These are phyloP conservation scores for Brasilioporus rufonigricans DNA, from an alignment of 768 basidiomycete genomes.

Conservation along the genomic window DNA sequence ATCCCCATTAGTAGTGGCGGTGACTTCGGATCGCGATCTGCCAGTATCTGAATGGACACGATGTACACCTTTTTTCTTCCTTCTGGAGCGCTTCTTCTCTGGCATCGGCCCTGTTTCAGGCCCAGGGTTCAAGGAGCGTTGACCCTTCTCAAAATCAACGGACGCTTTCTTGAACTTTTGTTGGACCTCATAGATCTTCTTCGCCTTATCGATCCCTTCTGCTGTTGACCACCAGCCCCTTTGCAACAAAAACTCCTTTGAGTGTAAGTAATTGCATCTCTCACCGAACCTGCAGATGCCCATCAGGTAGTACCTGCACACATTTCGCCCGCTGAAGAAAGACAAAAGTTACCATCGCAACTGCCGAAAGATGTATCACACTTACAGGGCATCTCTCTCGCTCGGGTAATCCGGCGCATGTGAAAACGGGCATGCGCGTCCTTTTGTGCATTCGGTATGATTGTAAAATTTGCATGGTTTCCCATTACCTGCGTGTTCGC, in stretches of 20 bases:
- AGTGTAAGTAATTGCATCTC: conserved; percentile 48
- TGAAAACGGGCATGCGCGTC: conserved; percentile 40
- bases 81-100: neutral
- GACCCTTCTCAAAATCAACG: neutral
- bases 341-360: neutral
- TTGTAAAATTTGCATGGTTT: conserved; percentile 55
- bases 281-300: conserved; percentile 36
- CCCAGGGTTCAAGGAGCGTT: neutral
- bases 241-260: conserved; percentile 39
- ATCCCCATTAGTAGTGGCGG: no score
- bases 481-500: conserved; percentile 46
- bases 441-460: conserved; percentile 44
- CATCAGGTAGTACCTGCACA: conserved; percentile 41
- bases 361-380: neutral
- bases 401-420: conserved; percentile 55
- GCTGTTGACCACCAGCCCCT: conserved; percentile 44
- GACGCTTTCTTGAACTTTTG: neutral
- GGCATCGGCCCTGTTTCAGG: neutral
- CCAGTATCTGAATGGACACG: no score
- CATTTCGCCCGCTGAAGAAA: conserved; percentile 45
- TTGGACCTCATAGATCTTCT: neutral
- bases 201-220: neutral
- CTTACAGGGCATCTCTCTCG: conserved; percentile 51
- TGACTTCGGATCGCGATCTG: neutral
- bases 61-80: neutral